Evolutionary conservation across 1,284 basidiomycete species (phyloP).

Genomic region (Trichosporon ovoides): DNA sequence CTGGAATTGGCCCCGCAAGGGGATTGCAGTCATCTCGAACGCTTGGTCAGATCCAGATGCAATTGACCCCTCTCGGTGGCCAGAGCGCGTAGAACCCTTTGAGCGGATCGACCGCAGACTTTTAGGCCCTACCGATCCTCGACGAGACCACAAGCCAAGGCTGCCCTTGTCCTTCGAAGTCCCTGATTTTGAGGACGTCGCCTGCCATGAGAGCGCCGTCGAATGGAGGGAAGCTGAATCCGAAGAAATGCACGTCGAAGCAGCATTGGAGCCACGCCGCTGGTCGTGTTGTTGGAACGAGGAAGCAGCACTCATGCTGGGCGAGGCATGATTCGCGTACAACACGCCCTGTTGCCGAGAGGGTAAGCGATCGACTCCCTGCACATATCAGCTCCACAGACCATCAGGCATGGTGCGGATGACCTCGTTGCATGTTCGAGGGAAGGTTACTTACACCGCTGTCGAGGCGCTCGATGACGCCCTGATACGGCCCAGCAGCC

Average conservation of each 20-base stretch:
- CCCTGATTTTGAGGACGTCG: not conserved
- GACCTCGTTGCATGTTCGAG: not conserved
- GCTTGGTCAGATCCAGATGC: conserved; percentile 4
- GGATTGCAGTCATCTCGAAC: conserved; percentile 17
- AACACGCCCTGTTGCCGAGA: not conserved
- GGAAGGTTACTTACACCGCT: not conserved
- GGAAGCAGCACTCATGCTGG: not conserved
- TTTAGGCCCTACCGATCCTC: conserved; percentile 7
- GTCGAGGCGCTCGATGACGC: not conserved
- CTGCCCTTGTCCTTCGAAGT: not conserved
- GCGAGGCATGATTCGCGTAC: not conserved
- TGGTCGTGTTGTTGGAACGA: not conserved
- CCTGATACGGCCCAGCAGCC: not conserved
- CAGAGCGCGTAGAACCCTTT: not conserved
- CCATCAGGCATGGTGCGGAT: not conserved
- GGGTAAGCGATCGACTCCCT: not conserved
- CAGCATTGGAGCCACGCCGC: not conserved
- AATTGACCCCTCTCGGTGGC: not conserved
- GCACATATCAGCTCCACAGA: not conserved
- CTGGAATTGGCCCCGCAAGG: conserved; percentile 1
- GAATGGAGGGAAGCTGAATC: not conserved
- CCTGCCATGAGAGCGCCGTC: not conserved
- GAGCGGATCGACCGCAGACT: conserved; percentile 11
- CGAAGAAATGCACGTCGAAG: not conserved
- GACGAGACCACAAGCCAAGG: not conserved